Evolutionary conservation across 2,329 filamentous ascomycete species (phyloP).

Genomic region (Pseudogymnoascus sp.): DNA sequence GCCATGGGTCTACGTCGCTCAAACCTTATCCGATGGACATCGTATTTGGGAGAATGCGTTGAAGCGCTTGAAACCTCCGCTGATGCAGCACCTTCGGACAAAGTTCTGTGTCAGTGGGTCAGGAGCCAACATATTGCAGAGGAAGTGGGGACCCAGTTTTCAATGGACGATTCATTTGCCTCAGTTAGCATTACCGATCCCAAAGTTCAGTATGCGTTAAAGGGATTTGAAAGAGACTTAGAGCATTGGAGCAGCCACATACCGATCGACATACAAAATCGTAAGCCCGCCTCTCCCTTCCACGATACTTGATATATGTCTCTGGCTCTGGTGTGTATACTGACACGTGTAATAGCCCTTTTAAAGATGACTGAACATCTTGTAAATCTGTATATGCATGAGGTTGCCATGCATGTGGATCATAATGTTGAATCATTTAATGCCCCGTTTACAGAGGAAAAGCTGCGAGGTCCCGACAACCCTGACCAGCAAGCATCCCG

Average conservation of each 20-base stretch:
- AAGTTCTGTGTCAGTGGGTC: constrained; percentile 34
- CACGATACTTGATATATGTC: neutral
- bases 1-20: constrained; percentile 37
- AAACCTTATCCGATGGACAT: constrained; percentile 36
- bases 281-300: constrained; percentile 22
- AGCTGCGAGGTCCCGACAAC: constrained; percentile 17
- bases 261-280: constrained; percentile 30
- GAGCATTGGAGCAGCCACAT: constrained; percentile 37
- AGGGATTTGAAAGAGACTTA: constrained; percentile 45
- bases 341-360: constrained; percentile 29
- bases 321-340: constrained; percentile 10
- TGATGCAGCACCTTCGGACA: constrained; percentile 34
- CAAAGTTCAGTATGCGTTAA: constrained; percentile 45
- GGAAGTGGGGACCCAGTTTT: constrained; percentile 46
- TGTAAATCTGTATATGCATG: constrained; percentile 49
- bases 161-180: constrained; percentile 36
- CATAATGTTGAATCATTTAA: constrained; percentile 45
- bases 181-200: constrained; percentile 44
- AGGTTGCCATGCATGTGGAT: constrained; percentile 49
- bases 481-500: constrained; percentile 18
- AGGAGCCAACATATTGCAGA: constrained; percentile 42
- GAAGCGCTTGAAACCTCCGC: constrained; percentile 34
- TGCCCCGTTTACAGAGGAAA: constrained; percentile 28
- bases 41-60: constrained; percentile 38
- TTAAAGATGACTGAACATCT: constrained; percentile 44